Evolutionary conservation across 164 flowering plant species (phyloP).

Genomic region (Vitis labrusca): DNA sequence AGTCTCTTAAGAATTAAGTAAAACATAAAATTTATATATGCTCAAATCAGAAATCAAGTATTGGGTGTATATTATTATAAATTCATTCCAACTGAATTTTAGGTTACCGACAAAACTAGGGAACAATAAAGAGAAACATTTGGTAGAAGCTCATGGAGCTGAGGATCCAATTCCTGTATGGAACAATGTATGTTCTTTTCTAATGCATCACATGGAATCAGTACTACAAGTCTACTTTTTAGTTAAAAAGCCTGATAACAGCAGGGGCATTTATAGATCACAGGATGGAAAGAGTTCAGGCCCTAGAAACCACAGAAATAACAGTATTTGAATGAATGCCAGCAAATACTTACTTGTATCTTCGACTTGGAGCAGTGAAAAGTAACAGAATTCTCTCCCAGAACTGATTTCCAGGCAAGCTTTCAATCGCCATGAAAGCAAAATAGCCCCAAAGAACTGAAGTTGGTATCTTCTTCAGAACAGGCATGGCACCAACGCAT

Average conservation of each 20-base stretch:
- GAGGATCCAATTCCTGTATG: too few species aligned
- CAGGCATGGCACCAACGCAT: slow-evolving; percentile 96
- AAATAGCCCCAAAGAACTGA: slow-evolving; percentile 98
- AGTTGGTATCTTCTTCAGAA: slow-evolving; percentile 86
- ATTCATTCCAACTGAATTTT: not conserved
- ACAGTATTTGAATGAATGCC: not conserved
- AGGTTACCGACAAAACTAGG: not conserved
- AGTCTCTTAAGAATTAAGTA: not conserved
- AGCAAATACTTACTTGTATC: slow-evolving; percentile 69
- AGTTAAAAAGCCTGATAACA: not conserved
- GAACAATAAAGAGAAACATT: not conserved
- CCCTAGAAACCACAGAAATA: not conserved
- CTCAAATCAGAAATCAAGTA: too few species aligned
- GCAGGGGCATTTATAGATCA: not conserved
- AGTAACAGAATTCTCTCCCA: slow-evolving; percentile 94
- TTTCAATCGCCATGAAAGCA: slow-evolving; percentile 98
- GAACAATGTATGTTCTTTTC: too few species aligned
- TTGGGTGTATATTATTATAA: too few species aligned
- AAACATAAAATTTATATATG: not conserved
- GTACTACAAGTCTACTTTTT: not conserved
- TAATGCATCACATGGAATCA: not conserved
- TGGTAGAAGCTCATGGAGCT: too few species aligned
- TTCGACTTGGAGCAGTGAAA: slow-evolving; percentile 92
- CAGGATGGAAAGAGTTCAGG: not conserved
- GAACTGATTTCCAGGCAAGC: slow-evolving; percentile 95